phyloP scores from a whole-genome alignment of 768 basidiomycete genomes.

The Gloeopeniophorella convolvens region DNA sequence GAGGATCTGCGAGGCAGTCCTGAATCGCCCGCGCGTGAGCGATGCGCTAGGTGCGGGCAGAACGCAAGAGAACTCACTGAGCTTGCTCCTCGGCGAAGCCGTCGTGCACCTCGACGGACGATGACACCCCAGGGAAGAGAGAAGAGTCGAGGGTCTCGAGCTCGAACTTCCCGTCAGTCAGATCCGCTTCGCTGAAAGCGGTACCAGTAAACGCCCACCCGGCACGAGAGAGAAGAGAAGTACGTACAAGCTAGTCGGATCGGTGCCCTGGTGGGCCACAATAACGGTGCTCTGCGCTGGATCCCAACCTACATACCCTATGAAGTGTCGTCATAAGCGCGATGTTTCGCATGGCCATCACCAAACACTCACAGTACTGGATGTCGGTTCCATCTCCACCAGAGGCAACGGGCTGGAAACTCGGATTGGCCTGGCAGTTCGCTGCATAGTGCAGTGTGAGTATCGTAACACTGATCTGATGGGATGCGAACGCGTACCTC shows the following conservation, averaged over 20 bases:
- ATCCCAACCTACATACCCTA: slow-evolving; percentile 49
- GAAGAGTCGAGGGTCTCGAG: slow-evolving; percentile 34
- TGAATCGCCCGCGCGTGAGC: no score
- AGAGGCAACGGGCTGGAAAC: slow-evolving; percentile 38
- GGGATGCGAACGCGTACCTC: slow-evolving; percentile 29
- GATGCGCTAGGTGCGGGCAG: no score
- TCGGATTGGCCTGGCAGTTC: slow-evolving; percentile 40
- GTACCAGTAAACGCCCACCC: not conserved
- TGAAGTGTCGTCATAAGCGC: no score
- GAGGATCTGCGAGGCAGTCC: no score
- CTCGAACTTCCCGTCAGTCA: slow-evolving; percentile 44
- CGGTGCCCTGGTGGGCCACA: slow-evolving; percentile 55
- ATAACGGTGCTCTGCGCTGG: slow-evolving; percentile 43
- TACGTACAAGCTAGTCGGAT: slow-evolving; percentile 46
- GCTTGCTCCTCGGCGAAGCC: slow-evolving; percentile 50
- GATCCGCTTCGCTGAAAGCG: slow-evolving; percentile 35
- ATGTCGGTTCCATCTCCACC: slow-evolving; percentile 39
- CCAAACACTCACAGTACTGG: slow-evolving; percentile 48
- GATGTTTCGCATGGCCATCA: no score
- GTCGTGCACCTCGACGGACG: slow-evolving; percentile 40
- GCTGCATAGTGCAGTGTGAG: slow-evolving; percentile 23
- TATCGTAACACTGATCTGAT: not conserved
- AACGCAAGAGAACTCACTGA: no score
- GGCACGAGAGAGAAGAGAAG: no score
- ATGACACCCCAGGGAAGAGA: slow-evolving; percentile 49